A percentile compares a stretch with the other conserved stretches of the same genome.
Evolutionary conservation across 2,329 filamentous ascomycete species (phyloP).

Genomic region (Blumeriella jaapii): DNA sequence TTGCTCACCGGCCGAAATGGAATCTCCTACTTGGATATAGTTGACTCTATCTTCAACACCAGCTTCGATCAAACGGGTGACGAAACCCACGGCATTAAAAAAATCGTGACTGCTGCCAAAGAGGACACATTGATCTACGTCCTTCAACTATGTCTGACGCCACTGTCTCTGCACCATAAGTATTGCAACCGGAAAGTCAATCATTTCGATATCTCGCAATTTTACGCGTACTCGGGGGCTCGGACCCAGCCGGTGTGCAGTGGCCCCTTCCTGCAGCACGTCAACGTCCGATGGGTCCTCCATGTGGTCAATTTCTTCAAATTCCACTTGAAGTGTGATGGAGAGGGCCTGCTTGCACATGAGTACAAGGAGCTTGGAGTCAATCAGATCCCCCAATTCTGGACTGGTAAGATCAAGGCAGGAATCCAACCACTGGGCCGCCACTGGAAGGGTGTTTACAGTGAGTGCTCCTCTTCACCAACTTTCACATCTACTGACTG

Average conservation of each 20-base stretch:
- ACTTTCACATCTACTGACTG: slow-evolving; percentile 1
- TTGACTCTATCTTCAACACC: slow-evolving; percentile 20
- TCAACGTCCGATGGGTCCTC: slow-evolving; percentile 36
- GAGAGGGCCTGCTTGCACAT: slow-evolving; percentile 29
- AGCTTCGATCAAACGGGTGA: slow-evolving; percentile 5
- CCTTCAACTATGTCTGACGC: slow-evolving; percentile 23
- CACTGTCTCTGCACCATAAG: slow-evolving; percentile 21
- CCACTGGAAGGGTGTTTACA: slow-evolving; percentile 40
- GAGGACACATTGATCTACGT: slow-evolving; percentile 12
- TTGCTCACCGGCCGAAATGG: slow-evolving; percentile 9
- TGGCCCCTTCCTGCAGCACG: slow-evolving; percentile 10
- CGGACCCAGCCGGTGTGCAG: slow-evolving; percentile 26
- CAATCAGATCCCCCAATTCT: slow-evolving; percentile 32
- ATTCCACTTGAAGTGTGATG: slow-evolving; percentile 33
- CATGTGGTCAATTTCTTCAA: slow-evolving; percentile 42
- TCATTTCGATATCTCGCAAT: slow-evolving; percentile 35
- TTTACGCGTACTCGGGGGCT: slow-evolving; percentile 31
- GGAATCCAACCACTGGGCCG: slow-evolving; percentile 29
- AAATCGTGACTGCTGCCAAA: slow-evolving; percentile 6
- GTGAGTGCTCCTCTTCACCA: slow-evolving; percentile 17
- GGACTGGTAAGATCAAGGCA: slow-evolving; percentile 29
- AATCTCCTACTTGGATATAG: slow-evolving; percentile 16
- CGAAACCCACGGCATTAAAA: not conserved
- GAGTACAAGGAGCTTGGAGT: slow-evolving; percentile 28
- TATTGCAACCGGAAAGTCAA: slow-evolving; percentile 13